phyloP scores from a whole-genome alignment of 495 filamentous ascomycete species.

The Amorphotheca resinae region DNA sequence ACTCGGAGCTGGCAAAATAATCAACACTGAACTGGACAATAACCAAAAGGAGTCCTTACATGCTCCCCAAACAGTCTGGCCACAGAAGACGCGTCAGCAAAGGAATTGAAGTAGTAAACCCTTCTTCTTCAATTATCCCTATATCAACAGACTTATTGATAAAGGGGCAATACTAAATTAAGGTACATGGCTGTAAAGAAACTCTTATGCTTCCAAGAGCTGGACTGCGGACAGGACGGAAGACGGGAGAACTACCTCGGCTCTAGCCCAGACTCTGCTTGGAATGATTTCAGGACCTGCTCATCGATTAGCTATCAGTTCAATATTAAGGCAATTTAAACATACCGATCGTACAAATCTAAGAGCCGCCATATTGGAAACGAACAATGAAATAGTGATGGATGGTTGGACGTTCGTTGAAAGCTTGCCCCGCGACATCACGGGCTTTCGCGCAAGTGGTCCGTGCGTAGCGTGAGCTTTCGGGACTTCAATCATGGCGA shows the following conservation, averaged over 20 bases:
- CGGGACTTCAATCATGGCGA: conserved; percentile 14
- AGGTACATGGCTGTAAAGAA: no score
- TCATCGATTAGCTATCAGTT: conserved; percentile 6
- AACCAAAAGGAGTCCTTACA: conserved; percentile 19
- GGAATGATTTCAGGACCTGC: conserved; percentile 22
- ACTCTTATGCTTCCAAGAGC: no score
- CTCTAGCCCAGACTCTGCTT: conserved; percentile 61
- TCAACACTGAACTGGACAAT: neutral
- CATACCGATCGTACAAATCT: conserved; percentile 51
- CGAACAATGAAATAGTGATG: neutral
- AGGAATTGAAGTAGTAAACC: neutral
- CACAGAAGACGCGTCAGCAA: neutral
- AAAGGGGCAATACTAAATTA: no score
- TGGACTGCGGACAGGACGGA: no score
- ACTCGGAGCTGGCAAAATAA: conserved; percentile 54
- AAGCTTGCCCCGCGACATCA: neutral
- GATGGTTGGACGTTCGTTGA: neutral
- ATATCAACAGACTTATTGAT: no score
- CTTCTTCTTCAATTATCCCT: no score
- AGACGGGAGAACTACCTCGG: no score
- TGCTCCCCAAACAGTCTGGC: conserved; percentile 30
- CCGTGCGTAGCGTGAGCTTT: conserved; percentile 2
- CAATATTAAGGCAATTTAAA: neutral
- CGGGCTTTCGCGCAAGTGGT: neutral
- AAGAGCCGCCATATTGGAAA: conserved; percentile 41